Percentiles rank a stretch among this genome's conserved stretches.
Conservation (phyloP, 2,329 filamentous ascomycete genomes). For the Exophiala sp. region DNA sequence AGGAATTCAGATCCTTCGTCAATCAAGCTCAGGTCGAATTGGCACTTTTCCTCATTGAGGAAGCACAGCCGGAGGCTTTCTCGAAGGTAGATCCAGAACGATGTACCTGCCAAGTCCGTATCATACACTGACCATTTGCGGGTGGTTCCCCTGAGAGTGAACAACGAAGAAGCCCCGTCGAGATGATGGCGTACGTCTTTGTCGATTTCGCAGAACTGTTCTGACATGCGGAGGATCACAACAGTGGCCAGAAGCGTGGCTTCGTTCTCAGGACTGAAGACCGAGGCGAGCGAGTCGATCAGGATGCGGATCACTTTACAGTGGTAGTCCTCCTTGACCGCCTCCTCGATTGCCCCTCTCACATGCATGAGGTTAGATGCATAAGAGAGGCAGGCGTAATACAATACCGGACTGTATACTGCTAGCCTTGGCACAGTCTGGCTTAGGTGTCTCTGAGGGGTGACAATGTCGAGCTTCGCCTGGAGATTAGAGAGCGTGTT, state of each 20-base stretch:
- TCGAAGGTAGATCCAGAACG: slow-evolving; percentile 12
- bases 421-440: slow-evolving; percentile 1
- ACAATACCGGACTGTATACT: neutral
- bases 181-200: slow-evolving; percentile 7
- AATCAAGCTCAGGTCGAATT: slow-evolving; percentile 4
- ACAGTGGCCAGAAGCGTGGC: neutral
- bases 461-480: slow-evolving; percentile 7
- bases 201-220: slow-evolving; percentile 9
- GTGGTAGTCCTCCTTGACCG: neutral
- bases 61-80: slow-evolving; percentile 8
- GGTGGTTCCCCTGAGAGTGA: neutral
- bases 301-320: slow-evolving; percentile 2
- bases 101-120: neutral
- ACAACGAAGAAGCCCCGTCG: slow-evolving; percentile 6
- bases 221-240: slow-evolving; percentile 7
- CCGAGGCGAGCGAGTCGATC: neutral
- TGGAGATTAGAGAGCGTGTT: neutral
- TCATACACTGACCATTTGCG: neutral
- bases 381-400: slow-evolving; percentile 6
- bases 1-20: neutral
- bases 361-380: neutral
- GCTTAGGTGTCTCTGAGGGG: neutral
- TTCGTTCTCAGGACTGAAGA: neutral
- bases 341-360: neutral
- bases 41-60: slow-evolving; percentile 8